Conservation (phyloP, 2,329 filamentous ascomycete species). For the Blastomyces percursus region DNA sequence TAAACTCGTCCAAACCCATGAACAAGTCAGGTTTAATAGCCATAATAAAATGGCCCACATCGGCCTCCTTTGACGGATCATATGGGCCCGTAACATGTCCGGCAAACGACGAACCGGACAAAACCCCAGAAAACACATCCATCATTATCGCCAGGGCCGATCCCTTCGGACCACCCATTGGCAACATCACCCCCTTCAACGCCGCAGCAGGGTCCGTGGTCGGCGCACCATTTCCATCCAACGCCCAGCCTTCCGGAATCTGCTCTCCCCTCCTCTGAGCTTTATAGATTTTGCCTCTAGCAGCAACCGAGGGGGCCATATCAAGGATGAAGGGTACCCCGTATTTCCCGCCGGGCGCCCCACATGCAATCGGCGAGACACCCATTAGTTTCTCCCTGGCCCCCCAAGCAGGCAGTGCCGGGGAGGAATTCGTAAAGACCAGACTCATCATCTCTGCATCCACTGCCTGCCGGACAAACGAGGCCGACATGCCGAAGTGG, state of each 20-base stretch:
- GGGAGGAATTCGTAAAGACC: conserved; percentile 61
- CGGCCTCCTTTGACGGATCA: conserved; percentile 48
- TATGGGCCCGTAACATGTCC: conserved; percentile 68
- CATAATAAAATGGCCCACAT: conserved; percentile 65
- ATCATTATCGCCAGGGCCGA: conserved; percentile 71
- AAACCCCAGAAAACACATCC: conserved; percentile 71
- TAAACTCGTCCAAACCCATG: conserved; percentile 59
- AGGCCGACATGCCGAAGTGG: conserved; percentile 75
- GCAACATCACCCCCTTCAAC: conserved; percentile 63
- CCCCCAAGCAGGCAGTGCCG: conserved; percentile 61
- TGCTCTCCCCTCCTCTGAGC: conserved; percentile 33
- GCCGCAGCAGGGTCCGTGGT: conserved; percentile 63
- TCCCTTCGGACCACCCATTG: conserved; percentile 77
- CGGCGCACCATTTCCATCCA: conserved; percentile 57
- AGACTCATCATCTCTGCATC: conserved; percentile 60
- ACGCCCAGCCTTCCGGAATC: conserved; percentile 52
- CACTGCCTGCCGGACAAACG: conserved; percentile 66
- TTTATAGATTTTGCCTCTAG: conserved; percentile 38
- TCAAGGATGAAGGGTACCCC: conserved; percentile 48
- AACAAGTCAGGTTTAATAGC: conserved; percentile 65
- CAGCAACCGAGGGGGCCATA: conserved; percentile 38
- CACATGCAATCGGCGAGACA: conserved; percentile 62
- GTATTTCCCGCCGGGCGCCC: conserved; percentile 52
- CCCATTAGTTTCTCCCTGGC: conserved; percentile 59
- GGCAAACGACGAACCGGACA: conserved; percentile 68